Conservation (phyloP, 139 green algal species). For the Volvox reticuliferus region DNA sequence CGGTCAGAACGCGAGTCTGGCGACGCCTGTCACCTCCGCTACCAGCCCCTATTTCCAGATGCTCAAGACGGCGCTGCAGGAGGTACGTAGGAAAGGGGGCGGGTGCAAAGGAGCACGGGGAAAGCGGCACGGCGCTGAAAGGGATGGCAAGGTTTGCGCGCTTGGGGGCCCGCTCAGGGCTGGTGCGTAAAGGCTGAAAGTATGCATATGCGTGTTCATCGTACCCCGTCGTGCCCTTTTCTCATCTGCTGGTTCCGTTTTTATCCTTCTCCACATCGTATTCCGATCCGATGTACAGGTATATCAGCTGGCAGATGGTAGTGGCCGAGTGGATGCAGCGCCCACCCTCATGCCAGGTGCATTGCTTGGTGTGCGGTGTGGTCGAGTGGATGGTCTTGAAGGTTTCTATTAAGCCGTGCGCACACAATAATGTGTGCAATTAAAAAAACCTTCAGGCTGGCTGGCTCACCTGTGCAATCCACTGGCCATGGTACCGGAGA, state of each 20-base stretch:
- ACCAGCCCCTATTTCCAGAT: conserved; percentile 61
- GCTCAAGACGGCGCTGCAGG: conserved; percentile 59
- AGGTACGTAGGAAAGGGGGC: conserved; percentile 27
- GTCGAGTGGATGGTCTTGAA: background rate
- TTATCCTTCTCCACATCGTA: no score
- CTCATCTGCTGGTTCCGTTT: no score
- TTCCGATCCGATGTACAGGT: background rate
- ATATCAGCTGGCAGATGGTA: conserved; percentile 1
- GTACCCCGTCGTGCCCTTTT: no score
- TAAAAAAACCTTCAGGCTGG: no score
- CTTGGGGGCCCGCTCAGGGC: no score
- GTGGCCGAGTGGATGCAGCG: conserved; percentile 3
- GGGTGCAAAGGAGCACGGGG: background rate
- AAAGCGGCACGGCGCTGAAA: background rate
- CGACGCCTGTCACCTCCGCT: conserved; percentile 56
- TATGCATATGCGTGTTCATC: no score
- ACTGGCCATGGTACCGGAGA: no score
- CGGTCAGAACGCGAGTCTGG: background rate
- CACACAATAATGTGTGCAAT: no score
- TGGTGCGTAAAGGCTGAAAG: no score
- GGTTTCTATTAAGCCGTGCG: no score
- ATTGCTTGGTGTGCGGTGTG: background rate
- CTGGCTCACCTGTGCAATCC: no score
- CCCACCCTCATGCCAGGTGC: conserved; percentile 42
- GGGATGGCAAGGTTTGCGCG: background rate